Evolutionary conservation across 495 filamentous ascomycete genomes (phyloP).

Genomic region (Xylaria palmicola): DNA sequence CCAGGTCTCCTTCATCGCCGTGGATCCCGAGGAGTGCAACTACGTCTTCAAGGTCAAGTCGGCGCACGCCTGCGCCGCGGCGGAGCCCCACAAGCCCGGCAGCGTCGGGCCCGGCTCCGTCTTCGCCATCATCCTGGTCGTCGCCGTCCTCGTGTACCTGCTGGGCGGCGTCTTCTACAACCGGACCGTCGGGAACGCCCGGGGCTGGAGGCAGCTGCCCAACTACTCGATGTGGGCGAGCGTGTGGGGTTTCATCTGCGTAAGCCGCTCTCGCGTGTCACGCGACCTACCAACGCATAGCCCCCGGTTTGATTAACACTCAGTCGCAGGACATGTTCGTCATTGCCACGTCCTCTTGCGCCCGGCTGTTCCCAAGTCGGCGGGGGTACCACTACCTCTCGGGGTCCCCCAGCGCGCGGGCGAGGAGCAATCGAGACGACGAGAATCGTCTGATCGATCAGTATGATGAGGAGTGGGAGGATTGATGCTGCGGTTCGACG

Average conservation of each 20-base stretch:
- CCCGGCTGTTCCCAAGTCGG: constrained; percentile 60
- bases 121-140: constrained; percentile 86
- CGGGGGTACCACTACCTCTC: constrained; percentile 63
- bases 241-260: constrained; percentile 79
- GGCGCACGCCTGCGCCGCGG: constrained; percentile 72
- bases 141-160: constrained; percentile 84
- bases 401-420: constrained; percentile 45
- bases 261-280: constrained; percentile 46
- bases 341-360: constrained; percentile 74
- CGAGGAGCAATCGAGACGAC: constrained; percentile 61
- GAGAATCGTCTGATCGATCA: constrained; percentile 96
- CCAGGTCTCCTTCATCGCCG: constrained; percentile 77
- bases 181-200: constrained; percentile 88
- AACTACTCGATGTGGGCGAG: constrained; percentile 92
- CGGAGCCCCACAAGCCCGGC: constrained; percentile 58
- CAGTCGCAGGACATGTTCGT: constrained; percentile 71
- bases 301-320: constrained; percentile 18
- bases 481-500: constrained; percentile 29
- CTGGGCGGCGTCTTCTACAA: constrained; percentile 94
- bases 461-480: constrained; percentile 88
- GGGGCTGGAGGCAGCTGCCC: constrained; percentile 93
- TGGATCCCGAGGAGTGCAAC: constrained; percentile 82
- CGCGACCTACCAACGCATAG: constrained; percentile 18
- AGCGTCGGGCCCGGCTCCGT: constrained; percentile 82
- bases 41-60: constrained; percentile 97